These are phyloP conservation scores for Poterioochromonas sp. DNA, from an alignment of 352 stramenopile species.

Conservation along the genomic window DNA sequence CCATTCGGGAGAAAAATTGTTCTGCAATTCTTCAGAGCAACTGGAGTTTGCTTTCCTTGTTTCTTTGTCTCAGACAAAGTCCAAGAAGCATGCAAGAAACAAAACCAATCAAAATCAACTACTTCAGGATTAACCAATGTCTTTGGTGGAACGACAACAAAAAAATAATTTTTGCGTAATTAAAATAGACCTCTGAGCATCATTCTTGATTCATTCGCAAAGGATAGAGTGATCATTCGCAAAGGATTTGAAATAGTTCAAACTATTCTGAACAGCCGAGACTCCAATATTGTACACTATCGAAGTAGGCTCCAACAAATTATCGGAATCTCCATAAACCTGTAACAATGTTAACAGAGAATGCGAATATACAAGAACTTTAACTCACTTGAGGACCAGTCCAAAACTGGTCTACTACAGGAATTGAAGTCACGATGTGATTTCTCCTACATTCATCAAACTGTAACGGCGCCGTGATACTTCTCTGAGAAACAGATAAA, in stretches of 20 bases:
- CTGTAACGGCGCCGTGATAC: background rate
- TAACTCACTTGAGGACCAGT: background rate
- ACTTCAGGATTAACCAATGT: too few relatives aligned
- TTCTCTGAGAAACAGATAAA: constrained; percentile 81
- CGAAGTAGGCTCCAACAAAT: constrained; percentile 24
- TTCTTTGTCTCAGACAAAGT: constrained; percentile 5
- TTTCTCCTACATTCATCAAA: background rate
- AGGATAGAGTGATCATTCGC: background rate
- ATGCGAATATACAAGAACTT: background rate
- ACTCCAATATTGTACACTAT: constrained; percentile 25
- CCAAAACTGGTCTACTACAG: background rate
- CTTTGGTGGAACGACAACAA: background rate
- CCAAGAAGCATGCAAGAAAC: background rate
- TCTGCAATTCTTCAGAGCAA: background rate
- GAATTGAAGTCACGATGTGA: background rate
- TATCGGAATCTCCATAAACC: constrained; percentile 21
- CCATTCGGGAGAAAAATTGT: constrained; percentile 47
- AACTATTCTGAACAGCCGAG: too few relatives aligned
- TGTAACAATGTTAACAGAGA: background rate
- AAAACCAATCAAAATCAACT: background rate
- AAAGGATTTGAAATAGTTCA: too few relatives aligned
- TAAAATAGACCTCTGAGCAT: too few relatives aligned
- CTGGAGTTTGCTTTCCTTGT: background rate
- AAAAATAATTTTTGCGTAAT: too few relatives aligned
- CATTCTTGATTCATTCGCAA: too few relatives aligned